Percentiles rank a stretch among this genome's conserved stretches.
These are phyloP conservation scores for Tetragonia tetragonoides DNA, from an alignment of 148 eudicot genomes.

Conservation along the genomic window DNA sequence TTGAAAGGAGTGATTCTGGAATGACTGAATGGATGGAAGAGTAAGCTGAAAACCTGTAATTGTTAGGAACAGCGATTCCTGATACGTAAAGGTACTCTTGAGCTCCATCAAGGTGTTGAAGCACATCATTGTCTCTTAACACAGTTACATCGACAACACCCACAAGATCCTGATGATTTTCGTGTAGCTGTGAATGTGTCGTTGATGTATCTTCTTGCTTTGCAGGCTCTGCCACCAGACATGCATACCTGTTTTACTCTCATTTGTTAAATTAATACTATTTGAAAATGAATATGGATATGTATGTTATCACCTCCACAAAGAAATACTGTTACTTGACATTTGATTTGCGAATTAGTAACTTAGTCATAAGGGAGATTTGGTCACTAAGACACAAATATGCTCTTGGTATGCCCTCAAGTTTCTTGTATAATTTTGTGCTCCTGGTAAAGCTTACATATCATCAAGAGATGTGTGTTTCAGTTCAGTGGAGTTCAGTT, in stretches of 20 bases:
- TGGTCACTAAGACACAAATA: too few species aligned
- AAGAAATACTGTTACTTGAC: not conserved
- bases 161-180: constrained; percentile 35
- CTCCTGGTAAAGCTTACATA: too few species aligned
- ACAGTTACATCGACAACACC: constrained; percentile 93
- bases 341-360: not conserved
- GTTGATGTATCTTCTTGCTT: constrained; percentile 16
- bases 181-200: not conserved
- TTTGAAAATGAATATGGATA: not conserved
- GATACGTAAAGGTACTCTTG: constrained; percentile 83
- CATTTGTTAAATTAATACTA: not conserved
- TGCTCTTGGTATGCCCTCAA: too few species aligned
- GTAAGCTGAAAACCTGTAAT: constrained; percentile 51
- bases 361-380: not conserved
- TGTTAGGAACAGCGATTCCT: constrained; percentile 74
- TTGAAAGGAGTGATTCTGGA: not conserved
- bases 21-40: not conserved
- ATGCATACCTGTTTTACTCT: constrained; percentile 66
- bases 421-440: too few species aligned
- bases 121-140: constrained; percentile 60
- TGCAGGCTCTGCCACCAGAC: constrained; percentile 71
- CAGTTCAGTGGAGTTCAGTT: too few species aligned
- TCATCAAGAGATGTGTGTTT: too few species aligned
- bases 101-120: constrained; percentile 57
- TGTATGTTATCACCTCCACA: not conserved